Base-by-base conservation (phyloP, 2,329 filamentous ascomycete species). In the Xylariaceae sp. region DNA sequence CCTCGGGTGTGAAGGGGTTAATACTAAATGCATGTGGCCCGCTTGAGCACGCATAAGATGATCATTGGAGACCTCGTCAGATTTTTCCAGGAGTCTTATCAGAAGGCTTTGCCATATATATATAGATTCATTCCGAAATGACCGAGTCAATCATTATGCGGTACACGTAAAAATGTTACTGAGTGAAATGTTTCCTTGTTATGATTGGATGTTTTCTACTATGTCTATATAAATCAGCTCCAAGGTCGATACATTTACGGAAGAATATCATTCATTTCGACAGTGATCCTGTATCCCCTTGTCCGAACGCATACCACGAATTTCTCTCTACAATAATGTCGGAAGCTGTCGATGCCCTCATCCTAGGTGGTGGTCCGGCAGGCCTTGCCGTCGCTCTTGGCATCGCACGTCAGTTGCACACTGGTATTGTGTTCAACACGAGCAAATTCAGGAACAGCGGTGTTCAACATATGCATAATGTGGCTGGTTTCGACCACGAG, bases 401-500 rank as follows among this genome's bases (percentile, higher is more conserved):
- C 0, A 63, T 72, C 2, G 65, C 66, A 8, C 49, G 56, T 4
- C 57, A 58, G 14, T 59, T 62, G 2, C 62, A 66, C 43, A 69
- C 63, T 12, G 64, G 63, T 19, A 50, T 73, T 10, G 58, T 77
- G 16, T 57, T 60, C 48, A 50, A 41, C 42, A 38, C 45, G 38
- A 37, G 32, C 8, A 32, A 52, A 6, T 76, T 69, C 53, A 68
- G 73, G 42, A 76, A 77, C 49, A 57, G 55, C 21, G 51, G 54
- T 14, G 62, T 67, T 2, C 48, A 52, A 3, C 67, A 74, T 54
- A 74, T 76, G 70, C 73, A 76, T 57, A 67, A 60, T 21, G 55
- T 73, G 3, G 48, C 56, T 2, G 64, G 53, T 6, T 57, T 50
- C 47, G 58, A 59, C 21, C 53, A 59, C 45, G 19, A 35, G 19